Evolutionary conservation across 306 rosid genomes (phyloP).

Genomic region (Cicer chorassanicum): DNA sequence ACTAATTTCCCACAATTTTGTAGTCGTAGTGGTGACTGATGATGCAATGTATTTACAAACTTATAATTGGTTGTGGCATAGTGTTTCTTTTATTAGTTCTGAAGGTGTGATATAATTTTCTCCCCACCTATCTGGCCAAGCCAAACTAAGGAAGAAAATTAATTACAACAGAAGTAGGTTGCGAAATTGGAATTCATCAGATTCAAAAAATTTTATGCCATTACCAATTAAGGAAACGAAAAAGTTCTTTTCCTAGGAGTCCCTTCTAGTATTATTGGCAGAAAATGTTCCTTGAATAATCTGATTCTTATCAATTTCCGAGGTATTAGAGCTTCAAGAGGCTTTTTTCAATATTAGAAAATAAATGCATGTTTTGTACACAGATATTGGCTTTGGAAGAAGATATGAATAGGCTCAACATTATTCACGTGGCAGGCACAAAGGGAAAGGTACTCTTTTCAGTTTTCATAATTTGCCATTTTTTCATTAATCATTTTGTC

Average conservation of each 20-base stretch:
- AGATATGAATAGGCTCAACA: conserved; percentile 61
- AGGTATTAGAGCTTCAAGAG: conserved; percentile 14
- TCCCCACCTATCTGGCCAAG: background rate
- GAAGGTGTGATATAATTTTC: conserved; percentile 8
- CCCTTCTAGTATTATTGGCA: conserved; percentile 17
- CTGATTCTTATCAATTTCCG: conserved; percentile 25
- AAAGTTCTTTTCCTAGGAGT: conserved; percentile 7
- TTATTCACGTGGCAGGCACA: conserved; percentile 86
- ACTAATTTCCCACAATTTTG: conserved; percentile 5
- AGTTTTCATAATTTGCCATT: background rate
- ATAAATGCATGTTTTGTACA: conserved; percentile 33
- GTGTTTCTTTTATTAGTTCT: conserved; percentile 3
- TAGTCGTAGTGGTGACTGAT: background rate
- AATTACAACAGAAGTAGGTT: background rate
- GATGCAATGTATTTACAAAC: conserved; percentile 13
- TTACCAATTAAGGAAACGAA: conserved; percentile 28
- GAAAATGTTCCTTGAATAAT: conserved; percentile 31
- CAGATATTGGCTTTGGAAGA: conserved; percentile 75
- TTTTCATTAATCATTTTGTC: conserved; percentile 8
- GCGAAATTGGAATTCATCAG: conserved; percentile 22
- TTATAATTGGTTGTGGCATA: conserved; percentile 6
- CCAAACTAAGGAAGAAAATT: background rate
- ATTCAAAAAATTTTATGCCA: background rate
- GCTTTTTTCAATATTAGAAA: conserved; percentile 25
- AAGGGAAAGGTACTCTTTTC: conserved; percentile 74